These are phyloP conservation scores for Iberis amara DNA, from an alignment of 441 rosid species.

Conservation along the genomic window DNA sequence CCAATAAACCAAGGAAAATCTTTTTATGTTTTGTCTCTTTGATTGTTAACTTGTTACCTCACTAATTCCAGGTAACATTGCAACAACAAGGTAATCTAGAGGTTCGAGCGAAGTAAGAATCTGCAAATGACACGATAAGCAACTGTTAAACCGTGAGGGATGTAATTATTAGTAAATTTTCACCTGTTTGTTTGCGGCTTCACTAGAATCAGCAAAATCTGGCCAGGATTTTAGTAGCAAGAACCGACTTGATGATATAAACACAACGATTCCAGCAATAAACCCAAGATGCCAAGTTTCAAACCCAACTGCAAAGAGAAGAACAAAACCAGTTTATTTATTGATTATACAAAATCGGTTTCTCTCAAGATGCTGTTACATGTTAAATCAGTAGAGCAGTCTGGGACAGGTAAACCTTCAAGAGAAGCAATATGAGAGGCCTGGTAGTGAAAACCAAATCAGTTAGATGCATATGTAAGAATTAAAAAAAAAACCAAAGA, in stretches of 20 bases:
- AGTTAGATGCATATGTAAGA: conserved; percentile 1
- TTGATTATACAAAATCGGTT: neutral
- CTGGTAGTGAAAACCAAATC: conserved; percentile 37
- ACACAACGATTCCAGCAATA: conserved; percentile 54
- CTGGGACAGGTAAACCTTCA: conserved; percentile 64
- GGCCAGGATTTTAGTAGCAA: conserved; percentile 68
- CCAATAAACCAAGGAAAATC: neutral
- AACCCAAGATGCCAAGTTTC: conserved; percentile 84
- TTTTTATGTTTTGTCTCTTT: neutral
- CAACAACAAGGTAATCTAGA: conserved; percentile 64
- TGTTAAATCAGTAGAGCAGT: conserved; percentile 56
- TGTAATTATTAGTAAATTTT: conserved; percentile 5
- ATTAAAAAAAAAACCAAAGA: neutral
- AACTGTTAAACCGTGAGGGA: neutral
- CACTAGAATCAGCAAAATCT: conserved; percentile 75
- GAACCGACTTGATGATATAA: conserved; percentile 67
- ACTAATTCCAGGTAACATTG: conserved; percentile 78
- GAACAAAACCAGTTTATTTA: neutral
- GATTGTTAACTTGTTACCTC: conserved; percentile 44
- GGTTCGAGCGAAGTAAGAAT: conserved; percentile 79
- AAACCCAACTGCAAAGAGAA: conserved; percentile 52
- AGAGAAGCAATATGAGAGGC: conserved; percentile 64
- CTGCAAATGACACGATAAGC: conserved; percentile 31
- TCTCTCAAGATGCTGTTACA: conserved; percentile 39
- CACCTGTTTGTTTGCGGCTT: conserved; percentile 79